phyloP scores from a whole-genome alignment of 208 protist genomes.

The Trypanosoma vivax region DNA sequence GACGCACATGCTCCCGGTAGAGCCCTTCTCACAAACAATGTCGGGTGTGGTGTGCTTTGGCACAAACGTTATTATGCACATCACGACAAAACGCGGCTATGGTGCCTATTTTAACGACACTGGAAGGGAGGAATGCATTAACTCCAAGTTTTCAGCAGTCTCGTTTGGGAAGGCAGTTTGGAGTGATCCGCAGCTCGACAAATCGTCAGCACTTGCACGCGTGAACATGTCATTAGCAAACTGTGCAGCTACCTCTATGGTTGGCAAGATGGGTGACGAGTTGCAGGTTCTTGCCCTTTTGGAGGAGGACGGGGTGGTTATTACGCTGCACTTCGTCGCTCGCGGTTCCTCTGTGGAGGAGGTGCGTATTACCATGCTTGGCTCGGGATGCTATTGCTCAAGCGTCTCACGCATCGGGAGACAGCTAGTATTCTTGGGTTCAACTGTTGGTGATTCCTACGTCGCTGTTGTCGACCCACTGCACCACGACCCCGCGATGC shows the following conservation, averaged over 20 bases:
- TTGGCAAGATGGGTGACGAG: neutral
- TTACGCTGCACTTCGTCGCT: slow-evolving; percentile 32
- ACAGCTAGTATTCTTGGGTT: slow-evolving; percentile 49
- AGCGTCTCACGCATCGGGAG: slow-evolving; percentile 11
- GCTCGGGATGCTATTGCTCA: slow-evolving; percentile 50
- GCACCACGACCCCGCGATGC: slow-evolving; percentile 1
- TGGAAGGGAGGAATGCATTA: slow-evolving; percentile 64
- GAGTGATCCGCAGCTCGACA: slow-evolving; percentile 34
- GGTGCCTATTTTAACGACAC: slow-evolving; percentile 68
- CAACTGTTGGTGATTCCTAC: slow-evolving; percentile 43
- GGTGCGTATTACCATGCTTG: slow-evolving; percentile 36
- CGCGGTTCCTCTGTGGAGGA: slow-evolving; percentile 47
- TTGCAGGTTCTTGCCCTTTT: slow-evolving; percentile 54
- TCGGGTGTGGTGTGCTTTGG: slow-evolving; percentile 70
- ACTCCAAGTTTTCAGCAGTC: slow-evolving; percentile 34
- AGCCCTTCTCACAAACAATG: slow-evolving; percentile 46
- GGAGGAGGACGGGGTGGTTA: slow-evolving; percentile 70
- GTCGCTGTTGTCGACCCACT: slow-evolving; percentile 27
- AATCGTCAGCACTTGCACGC: slow-evolving; percentile 38
- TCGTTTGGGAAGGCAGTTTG: slow-evolving; percentile 43
- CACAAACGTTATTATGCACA: slow-evolving; percentile 69
- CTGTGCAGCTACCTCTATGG: slow-evolving; percentile 17
- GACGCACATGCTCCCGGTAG: slow-evolving; percentile 71
- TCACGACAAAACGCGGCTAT: slow-evolving; percentile 72
- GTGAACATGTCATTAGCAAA: slow-evolving; percentile 76